A percentile compares a stretch with the other conserved stretches of the same genome.
phyloP scores from a whole-genome alignment of 2,329 filamentous ascomycete species.

The Xylaria hypoxylon region DNA sequence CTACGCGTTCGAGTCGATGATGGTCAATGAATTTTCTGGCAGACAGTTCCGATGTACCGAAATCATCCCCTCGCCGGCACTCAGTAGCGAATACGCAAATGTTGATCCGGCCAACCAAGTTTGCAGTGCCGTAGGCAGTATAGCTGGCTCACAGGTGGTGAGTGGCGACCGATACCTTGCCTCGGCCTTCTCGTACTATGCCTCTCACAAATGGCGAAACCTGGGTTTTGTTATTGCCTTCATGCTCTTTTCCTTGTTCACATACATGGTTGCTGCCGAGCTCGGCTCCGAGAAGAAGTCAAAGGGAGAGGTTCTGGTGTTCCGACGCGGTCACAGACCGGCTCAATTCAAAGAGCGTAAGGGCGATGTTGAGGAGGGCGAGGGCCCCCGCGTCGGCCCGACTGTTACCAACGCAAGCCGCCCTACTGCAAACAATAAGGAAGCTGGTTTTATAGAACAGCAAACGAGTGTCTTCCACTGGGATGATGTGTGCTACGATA shows the following conservation, averaged over 20 bases:
- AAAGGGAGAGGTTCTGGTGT: slow-evolving; percentile 81
- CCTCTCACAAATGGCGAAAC: slow-evolving; percentile 75
- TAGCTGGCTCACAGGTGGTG: slow-evolving; percentile 63
- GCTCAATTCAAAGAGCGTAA: slow-evolving; percentile 70
- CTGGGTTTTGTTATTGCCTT: slow-evolving; percentile 76
- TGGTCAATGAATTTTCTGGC: slow-evolving; percentile 84
- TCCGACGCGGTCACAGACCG: slow-evolving; percentile 75
- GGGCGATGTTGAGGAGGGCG: slow-evolving; percentile 68
- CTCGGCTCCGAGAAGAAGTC: slow-evolving; percentile 74
- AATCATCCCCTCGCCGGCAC: slow-evolving; percentile 56
- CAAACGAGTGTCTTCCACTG: slow-evolving; percentile 87
- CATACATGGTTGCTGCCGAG: slow-evolving; percentile 75
- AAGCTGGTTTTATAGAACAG: slow-evolving; percentile 57
- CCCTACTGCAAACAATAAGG: slow-evolving; percentile 54
- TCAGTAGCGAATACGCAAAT: slow-evolving; percentile 54
- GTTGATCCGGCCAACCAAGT: slow-evolving; percentile 57
- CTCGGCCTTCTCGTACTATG: slow-evolving; percentile 67
- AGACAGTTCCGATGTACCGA: slow-evolving; percentile 66
- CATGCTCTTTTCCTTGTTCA: slow-evolving; percentile 68
- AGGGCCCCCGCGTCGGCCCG: slow-evolving; percentile 62
- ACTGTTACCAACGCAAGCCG: slow-evolving; percentile 58
- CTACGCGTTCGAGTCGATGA: slow-evolving; percentile 83
- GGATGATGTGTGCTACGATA: slow-evolving; percentile 81
- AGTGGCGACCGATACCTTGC: slow-evolving; percentile 69
- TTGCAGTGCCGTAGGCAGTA: slow-evolving; percentile 70